These are phyloP conservation scores for Evernia prunastri DNA, from an alignment of 495 filamentous ascomycete species.

Conservation along the genomic window DNA sequence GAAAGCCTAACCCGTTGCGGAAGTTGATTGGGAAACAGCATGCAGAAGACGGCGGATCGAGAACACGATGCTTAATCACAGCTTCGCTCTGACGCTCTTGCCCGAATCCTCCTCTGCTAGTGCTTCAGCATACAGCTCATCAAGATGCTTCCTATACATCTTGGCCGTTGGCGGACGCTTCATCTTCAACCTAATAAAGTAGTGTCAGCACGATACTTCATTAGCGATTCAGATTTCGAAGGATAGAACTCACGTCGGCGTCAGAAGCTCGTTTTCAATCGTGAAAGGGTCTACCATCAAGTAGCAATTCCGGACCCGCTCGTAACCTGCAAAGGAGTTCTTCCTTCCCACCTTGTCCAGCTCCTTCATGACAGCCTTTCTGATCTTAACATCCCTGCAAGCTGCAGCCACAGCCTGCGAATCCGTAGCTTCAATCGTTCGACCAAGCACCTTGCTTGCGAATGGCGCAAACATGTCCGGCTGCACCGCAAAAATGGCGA, in stretches of 20 bases:
- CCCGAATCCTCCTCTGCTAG: constrained; percentile 44
- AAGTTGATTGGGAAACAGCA: background rate
- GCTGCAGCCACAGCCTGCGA: constrained; percentile 58
- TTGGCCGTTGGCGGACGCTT: constrained; percentile 86
- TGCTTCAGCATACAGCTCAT: constrained; percentile 73
- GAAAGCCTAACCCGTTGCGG: background rate
- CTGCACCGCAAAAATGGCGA: constrained; percentile 81
- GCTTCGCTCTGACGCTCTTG: constrained; percentile 44
- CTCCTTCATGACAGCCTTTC: constrained; percentile 67
- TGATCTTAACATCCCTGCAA: constrained; percentile 59
- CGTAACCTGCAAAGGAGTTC: constrained; percentile 84
- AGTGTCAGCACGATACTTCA: constrained; percentile 32
- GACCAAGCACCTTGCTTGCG: constrained; percentile 66
- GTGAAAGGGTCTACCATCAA: constrained; percentile 85
- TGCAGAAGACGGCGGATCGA: background rate
- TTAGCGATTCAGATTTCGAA: background rate
- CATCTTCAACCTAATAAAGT: constrained; percentile 67
- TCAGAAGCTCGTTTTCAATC: constrained; percentile 89
- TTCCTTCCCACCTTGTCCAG: constrained; percentile 74
- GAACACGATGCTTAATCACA: background rate
- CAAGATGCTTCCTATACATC: constrained; percentile 65
- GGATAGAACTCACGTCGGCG: constrained; percentile 74
- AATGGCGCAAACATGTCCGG: constrained; percentile 74
- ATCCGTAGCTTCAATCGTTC: constrained; percentile 55
- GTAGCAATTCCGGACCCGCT: constrained; percentile 68